Evolutionary conservation across 768 basidiomycete genomes (phyloP).

Genomic region (Collybiopsis confluens): DNA sequence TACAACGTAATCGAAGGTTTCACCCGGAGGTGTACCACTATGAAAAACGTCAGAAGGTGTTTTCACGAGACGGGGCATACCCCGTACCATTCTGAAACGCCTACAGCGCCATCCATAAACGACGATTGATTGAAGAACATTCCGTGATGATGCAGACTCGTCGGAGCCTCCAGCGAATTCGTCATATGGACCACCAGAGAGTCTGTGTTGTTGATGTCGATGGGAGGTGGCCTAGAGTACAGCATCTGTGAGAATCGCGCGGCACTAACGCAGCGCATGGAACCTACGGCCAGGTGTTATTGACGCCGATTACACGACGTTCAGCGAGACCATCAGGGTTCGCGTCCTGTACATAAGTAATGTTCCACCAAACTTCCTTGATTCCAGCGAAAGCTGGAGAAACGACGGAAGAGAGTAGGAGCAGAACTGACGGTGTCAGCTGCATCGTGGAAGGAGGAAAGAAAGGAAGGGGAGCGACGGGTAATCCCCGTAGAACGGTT

Average conservation of each 20-base stretch:
- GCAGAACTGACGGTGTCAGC: slow-evolving; percentile 23
- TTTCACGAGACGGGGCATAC: no score
- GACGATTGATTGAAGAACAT: no score
- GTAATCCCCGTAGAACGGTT: background rate
- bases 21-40: slow-evolving; percentile 76
- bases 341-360: slow-evolving; percentile 75
- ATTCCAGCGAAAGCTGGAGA: slow-evolving; percentile 51
- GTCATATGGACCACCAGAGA: no score
- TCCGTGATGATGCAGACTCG: no score
- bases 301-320: slow-evolving; percentile 73
- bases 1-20: slow-evolving; percentile 70
- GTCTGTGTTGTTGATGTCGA: slow-evolving; percentile 70
- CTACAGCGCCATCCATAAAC: no score
- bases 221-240: slow-evolving; percentile 73
- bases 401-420: slow-evolving; percentile 24
- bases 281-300: no score
- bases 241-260: no score
- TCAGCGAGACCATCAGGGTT: slow-evolving; percentile 81
- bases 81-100: no score
- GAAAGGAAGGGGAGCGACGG: background rate
- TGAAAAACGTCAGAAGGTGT: background rate
- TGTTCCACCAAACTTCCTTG: slow-evolving; percentile 84
- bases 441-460: slow-evolving; percentile 16
- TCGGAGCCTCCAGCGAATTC: no score
- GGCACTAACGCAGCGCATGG: no score